Conservation (phyloP, 768 basidiomycete species). For the Kondoa subrosea region DNA sequence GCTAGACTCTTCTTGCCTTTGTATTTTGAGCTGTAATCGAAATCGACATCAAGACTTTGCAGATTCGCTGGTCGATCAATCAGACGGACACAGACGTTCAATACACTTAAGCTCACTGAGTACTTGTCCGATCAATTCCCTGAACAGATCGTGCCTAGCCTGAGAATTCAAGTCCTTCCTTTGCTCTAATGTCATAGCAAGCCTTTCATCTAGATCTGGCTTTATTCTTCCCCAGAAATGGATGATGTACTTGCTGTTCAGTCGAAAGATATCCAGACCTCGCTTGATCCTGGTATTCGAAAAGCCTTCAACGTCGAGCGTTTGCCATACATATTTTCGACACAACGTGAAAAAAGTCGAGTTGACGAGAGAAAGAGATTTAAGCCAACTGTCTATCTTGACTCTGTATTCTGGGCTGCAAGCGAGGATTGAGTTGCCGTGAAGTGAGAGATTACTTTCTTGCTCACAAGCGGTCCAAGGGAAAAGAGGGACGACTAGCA, state of each 20-base stretch:
- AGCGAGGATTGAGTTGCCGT: neutral
- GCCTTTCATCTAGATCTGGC: neutral
- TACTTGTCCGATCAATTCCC: neutral
- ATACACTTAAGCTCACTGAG: neutral
- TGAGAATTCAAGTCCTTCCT: neutral
- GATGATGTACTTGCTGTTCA: neutral
- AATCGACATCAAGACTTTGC: neutral
- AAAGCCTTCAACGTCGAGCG: neutral
- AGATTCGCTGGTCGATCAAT: neutral
- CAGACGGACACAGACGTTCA: neutral
- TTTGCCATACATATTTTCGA: neutral
- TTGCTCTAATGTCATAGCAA: neutral
- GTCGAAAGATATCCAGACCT: neutral
- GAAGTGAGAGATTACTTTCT: neutral
- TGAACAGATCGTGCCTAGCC: neutral
- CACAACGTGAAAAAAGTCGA: neutral
- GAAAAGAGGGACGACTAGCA: neutral
- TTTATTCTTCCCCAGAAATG: neutral
- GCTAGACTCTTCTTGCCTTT: neutral
- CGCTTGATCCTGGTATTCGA: neutral
- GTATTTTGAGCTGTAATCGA: neutral
- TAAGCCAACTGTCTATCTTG: neutral
- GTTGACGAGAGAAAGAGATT: neutral
- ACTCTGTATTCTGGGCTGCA: neutral
- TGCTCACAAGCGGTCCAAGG: neutral